Base-by-base conservation (phyloP, 2,329 filamentous ascomycete genomes). In the Whalleya microplaca region DNA sequence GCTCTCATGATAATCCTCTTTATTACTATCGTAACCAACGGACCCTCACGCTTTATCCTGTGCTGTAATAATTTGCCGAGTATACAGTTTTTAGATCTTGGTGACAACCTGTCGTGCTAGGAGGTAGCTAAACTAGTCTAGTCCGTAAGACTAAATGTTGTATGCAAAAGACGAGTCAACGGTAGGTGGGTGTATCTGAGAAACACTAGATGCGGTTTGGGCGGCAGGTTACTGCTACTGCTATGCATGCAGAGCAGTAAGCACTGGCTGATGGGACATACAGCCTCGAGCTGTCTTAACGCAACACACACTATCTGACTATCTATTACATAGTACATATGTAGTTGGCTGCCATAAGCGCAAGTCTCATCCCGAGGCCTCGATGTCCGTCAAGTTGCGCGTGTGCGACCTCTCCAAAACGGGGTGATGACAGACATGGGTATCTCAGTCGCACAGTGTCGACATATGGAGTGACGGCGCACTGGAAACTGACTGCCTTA, bases 391-490 rank as follows among this genome's bases (percentile, higher is more conserved):
- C 45, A 27, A 45, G 37, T 45, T 45, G 48, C 45, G 37, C 27
- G 44, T 16, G 44, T 5, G 46, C 18, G 46, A 58, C 40, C 46
- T 32, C 32, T 55, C 43, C 41, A 46, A 19, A 51, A 41, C 16
- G 20, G 23, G 29, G 55, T 32, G 20, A 37, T 14, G 37, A 21
- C 21, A 40, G 40, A 48, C 44, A 29, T 45, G 23, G 19, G 45
- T 29, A 41, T 41, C 45, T 45, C 43, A 41, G 46, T 43, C 46
- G 49, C 47, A 62, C 59, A 59, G 61, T 62, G 62, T 48, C 48
- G 43, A 16, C 18, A 42, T 21, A 42, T 4, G 20, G 14, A 61
- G 53, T 45, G 54, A 42, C 49, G 45, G 49, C 42, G 49, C 48
- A 60, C 51, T n/a, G n/a, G 32, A 63, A 27, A 9, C 23, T 9